These are phyloP conservation scores for Nemophila menziesii DNA, from an alignment of 257 asterid species.

Conservation along the genomic window DNA sequence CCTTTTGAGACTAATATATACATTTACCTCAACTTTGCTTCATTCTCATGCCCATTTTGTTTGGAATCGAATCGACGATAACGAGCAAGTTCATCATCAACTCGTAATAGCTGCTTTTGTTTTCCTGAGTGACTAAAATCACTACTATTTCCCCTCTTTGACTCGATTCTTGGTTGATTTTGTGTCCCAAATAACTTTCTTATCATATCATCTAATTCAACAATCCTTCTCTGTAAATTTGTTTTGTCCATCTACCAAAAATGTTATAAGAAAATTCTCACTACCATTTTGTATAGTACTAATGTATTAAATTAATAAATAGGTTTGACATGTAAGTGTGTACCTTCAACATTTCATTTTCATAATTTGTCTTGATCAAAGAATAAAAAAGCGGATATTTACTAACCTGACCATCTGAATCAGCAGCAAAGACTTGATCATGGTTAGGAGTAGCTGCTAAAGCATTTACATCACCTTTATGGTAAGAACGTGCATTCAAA, in stretches of 20 bases:
- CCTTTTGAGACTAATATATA: too few relatives aligned
- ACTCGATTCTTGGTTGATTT: conserved; percentile 22
- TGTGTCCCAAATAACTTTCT: conserved; percentile 37
- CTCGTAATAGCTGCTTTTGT: conserved; percentile 31
- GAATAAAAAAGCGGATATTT: background rate
- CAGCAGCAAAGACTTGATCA: conserved; percentile 78
- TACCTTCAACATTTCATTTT: conserved; percentile 79
- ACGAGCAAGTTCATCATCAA: conserved; percentile 30
- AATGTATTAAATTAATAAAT: background rate
- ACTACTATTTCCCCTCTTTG: conserved; percentile 22
- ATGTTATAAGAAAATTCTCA: conserved; percentile 8
- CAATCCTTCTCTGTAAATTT: conserved; percentile 48
- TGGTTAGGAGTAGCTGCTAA: conserved; percentile 83
- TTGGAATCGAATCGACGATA: conserved; percentile 20
- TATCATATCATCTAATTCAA: conserved; percentile 61
- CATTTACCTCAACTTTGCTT: too few relatives aligned
- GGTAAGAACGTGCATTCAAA: conserved; percentile 68
- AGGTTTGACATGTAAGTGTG: background rate
- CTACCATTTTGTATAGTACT: background rate
- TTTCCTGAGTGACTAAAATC: conserved; percentile 31
- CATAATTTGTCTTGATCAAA: conserved; percentile 21
- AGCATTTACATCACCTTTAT: conserved; percentile 88
- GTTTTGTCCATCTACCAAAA: too few relatives aligned
- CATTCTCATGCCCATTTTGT: conserved; percentile 12
- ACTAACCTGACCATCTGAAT: conserved; percentile 97